These are phyloP conservation scores for Starmerella floricola DNA, from an alignment of 805 yeast genomes.

Conservation along the genomic window DNA sequence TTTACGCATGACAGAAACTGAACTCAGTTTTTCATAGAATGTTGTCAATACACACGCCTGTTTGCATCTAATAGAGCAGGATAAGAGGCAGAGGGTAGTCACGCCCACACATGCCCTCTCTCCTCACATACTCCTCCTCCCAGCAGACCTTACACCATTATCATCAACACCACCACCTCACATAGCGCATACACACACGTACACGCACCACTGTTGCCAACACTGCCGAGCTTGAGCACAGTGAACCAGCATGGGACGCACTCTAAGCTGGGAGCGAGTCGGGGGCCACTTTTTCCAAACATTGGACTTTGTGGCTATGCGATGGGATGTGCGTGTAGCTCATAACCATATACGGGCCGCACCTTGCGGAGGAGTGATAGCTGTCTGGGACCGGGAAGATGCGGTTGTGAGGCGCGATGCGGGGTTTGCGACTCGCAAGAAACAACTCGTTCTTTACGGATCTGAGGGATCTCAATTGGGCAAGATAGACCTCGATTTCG, in stretches of 20 bases:
- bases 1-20: no score
- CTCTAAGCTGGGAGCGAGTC: constrained; percentile 63
- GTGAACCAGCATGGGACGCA: constrained; percentile 10
- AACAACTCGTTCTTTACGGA: constrained; percentile 24
- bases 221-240: no score
- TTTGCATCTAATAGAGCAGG: no score
- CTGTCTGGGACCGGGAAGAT: constrained; percentile 26
- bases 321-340: constrained; percentile 37
- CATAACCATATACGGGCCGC: constrained; percentile 41
- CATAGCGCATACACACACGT: no score
- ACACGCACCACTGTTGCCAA: no score
- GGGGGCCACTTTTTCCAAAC: constrained; percentile 57
- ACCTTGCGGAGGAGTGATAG: constrained; percentile 44
- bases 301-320: constrained; percentile 43
- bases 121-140: no score
- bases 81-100: no score
- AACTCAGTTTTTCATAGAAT: no score
- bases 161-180: no score
- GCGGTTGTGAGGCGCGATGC: constrained; percentile 5
- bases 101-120: no score
- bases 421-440: constrained; percentile 1
- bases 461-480: constrained; percentile 27
- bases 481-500: constrained; percentile 32
- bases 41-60: no score
- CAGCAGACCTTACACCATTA: no score